Conservation (phyloP, 176 grass and related monocot genomes). For the Saccharum officinarum region DNA sequence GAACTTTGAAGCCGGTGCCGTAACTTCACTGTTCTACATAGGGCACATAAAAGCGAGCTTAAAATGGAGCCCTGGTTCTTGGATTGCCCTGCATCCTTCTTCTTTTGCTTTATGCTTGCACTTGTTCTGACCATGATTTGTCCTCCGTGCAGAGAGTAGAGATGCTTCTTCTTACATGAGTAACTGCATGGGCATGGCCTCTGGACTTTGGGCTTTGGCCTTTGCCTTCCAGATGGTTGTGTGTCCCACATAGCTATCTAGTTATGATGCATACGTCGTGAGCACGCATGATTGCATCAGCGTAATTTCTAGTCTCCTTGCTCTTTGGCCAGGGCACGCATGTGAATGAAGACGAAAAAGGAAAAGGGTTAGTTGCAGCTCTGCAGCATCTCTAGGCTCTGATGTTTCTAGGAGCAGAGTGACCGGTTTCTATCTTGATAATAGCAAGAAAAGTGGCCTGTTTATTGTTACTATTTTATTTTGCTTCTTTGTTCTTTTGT, state of each 20-base stretch:
- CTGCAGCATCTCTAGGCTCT: background rate
- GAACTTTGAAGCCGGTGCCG: conserved; percentile 45
- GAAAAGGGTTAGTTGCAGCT: background rate
- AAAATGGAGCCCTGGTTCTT: conserved; percentile 17
- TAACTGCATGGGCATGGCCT: background rate
- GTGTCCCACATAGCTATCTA: conserved; percentile 19
- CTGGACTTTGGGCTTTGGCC: background rate
- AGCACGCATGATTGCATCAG: conserved; percentile 37
- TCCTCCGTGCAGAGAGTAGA: background rate
- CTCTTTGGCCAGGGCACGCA: background rate
- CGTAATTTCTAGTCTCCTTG: conserved; percentile 9
- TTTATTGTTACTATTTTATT: background rate
- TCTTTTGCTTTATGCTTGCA: conserved; percentile 34
- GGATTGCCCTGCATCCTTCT: conserved; percentile 17
- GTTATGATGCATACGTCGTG: conserved; percentile 38
- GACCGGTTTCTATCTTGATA: background rate
- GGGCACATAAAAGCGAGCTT: conserved; percentile 28
- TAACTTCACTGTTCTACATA: conserved; percentile 43
- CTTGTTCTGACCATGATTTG: conserved; percentile 14
- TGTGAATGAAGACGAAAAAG: background rate
- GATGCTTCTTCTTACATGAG: background rate
- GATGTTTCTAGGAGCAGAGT: background rate
- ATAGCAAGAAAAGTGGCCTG: background rate
- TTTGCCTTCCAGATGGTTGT: conserved; percentile 22
- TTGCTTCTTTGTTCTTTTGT: background rate